Conservation (phyloP, 768 basidiomycete genomes). For the Kwoniella mangroviensis region DNA sequence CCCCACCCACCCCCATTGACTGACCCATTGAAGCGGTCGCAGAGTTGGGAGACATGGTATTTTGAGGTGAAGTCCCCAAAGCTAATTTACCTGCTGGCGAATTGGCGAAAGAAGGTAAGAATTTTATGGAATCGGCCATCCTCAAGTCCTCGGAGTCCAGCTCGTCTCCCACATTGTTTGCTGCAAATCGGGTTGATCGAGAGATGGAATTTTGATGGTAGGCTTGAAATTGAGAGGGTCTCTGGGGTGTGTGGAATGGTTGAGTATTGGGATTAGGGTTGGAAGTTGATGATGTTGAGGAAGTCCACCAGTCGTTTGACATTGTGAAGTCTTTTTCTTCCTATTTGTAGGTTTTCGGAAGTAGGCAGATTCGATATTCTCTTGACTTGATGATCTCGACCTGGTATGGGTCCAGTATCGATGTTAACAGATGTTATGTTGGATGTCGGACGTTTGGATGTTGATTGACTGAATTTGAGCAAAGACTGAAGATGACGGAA, state of each 20-base stretch:
- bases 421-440: too few species aligned
- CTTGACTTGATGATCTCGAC: too few species aligned
- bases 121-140: slow-evolving; percentile 47
- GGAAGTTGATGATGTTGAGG: slow-evolving; percentile 16
- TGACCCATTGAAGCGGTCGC: not conserved
- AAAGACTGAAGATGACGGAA: slow-evolving; percentile 1
- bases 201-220: not conserved
- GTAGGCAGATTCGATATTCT: too few species aligned
- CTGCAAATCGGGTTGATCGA: not conserved
- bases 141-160: slow-evolving; percentile 48
- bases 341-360: too few species aligned
- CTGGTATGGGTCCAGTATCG: too few species aligned
- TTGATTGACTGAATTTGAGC: not conserved
- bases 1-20: not conserved
- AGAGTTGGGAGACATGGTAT: not conserved
- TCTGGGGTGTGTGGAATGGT: slow-evolving; percentile 21
- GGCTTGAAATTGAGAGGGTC: slow-evolving; percentile 1
- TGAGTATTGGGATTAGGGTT: not conserved
- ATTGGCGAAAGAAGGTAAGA: slow-evolving; percentile 47
- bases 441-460: too few species aligned
- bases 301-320: slow-evolving; percentile 43
- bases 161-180: slow-evolving; percentile 30
- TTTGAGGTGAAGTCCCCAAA: slow-evolving; percentile 29
- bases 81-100: slow-evolving; percentile 45
- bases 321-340: not conserved